Percentiles rank a stretch among this genome's conserved stretches.
phyloP scores from a whole-genome alignment of 768 basidiomycete species.

The Thelephora ganbajun region DNA sequence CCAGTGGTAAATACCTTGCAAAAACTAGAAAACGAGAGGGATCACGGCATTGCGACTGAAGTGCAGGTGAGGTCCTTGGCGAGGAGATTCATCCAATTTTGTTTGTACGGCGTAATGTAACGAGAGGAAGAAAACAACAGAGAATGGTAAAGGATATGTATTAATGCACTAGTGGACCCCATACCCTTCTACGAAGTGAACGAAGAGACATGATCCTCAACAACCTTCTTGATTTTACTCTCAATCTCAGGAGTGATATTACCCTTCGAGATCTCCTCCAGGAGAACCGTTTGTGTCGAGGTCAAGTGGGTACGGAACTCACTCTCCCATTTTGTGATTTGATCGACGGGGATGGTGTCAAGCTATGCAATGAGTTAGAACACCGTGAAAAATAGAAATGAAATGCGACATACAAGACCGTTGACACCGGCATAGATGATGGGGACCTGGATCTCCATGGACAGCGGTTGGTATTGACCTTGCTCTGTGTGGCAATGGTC shows the following conservation, averaged over 20 bases:
- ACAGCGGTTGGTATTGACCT: conserved; percentile 92
- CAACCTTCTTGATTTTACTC: conserved; percentile 88
- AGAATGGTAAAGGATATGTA: too few relatives aligned
- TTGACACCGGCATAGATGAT: conserved; percentile 99
- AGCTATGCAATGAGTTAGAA: conserved; percentile 33
- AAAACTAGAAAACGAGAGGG: too few relatives aligned
- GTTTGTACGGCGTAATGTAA: too few relatives aligned
- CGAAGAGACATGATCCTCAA: conserved; percentile 76
- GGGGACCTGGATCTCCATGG: conserved; percentile 95
- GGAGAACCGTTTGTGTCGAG: conserved; percentile 56
- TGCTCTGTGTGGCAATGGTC: conserved; percentile 46
- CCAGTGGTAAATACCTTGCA: too few relatives aligned
- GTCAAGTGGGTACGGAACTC: conserved; percentile 85
- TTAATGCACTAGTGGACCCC: too few relatives aligned
- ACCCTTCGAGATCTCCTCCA: conserved; percentile 76
- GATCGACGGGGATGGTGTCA: conserved; percentile 87
- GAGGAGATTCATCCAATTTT: too few relatives aligned
- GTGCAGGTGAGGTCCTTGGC: too few relatives aligned
- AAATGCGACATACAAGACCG: conserved; percentile 57
- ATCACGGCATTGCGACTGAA: too few relatives aligned
- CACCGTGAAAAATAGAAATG: background rate
- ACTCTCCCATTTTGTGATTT: conserved; percentile 87
- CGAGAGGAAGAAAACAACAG: too few relatives aligned
- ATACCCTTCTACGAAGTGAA: conserved; percentile 33
- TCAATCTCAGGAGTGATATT: conserved; percentile 83